Conservation (phyloP, 768 basidiomycete genomes). For the Suillus variegatus region DNA sequence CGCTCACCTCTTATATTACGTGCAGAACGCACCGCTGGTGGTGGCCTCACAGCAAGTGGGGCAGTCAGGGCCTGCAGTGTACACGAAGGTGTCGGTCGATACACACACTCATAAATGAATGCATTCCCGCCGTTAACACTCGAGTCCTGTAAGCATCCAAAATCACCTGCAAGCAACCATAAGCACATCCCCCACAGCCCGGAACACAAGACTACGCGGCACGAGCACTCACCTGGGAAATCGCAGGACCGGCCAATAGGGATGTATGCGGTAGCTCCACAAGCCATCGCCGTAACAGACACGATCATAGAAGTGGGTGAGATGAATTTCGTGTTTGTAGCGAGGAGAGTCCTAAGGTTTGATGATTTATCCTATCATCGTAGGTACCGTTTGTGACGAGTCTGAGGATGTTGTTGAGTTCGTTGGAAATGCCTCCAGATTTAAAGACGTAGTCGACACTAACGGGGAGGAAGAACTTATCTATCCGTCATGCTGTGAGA, state of each 20-base stretch:
- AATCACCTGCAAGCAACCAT: neutral
- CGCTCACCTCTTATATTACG: neutral
- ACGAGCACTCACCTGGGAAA: neutral
- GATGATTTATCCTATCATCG: neutral
- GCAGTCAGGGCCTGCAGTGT: neutral
- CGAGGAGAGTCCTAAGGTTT: neutral
- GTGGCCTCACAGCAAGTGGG: neutral
- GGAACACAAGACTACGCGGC: neutral
- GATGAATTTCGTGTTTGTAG: slow-evolving; percentile 1
- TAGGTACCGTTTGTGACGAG: no score
- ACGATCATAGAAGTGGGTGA: slow-evolving; percentile 1
- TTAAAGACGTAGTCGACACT: no score
- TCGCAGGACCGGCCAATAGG: neutral
- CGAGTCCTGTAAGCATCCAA: neutral
- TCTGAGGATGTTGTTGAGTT: no score
- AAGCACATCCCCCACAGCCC: neutral
- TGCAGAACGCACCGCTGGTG: neutral
- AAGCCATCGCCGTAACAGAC: neutral
- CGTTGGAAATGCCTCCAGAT: no score
- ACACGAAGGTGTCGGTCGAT: neutral
- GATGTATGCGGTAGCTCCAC: neutral
- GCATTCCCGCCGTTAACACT: neutral
- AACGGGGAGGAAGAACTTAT: no score
- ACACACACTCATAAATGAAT: slow-evolving; percentile 2
- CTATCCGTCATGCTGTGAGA: no score